Evolutionary conservation across 495 filamentous ascomycete species (phyloP).

Genomic region (Daldinia childiae): DNA sequence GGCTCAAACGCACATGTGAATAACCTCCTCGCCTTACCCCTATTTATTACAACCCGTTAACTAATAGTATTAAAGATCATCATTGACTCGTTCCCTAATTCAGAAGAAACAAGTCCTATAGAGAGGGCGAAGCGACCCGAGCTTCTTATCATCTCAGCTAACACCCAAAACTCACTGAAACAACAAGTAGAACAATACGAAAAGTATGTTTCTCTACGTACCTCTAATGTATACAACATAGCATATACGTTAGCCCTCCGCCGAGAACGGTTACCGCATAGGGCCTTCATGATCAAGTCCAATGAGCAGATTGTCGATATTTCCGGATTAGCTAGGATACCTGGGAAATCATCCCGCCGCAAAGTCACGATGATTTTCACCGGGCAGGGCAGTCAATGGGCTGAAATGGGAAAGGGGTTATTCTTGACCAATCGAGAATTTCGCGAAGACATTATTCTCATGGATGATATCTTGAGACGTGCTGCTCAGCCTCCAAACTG

Average conservation of each 20-base stretch:
- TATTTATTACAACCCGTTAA: not conserved
- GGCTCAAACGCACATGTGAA: constrained; percentile 60
- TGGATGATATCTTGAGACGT: constrained; percentile 42
- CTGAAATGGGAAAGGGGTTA: constrained; percentile 60
- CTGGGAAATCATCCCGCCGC: constrained; percentile 12
- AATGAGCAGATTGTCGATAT: constrained; percentile 24
- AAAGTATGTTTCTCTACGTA: constrained; percentile 26
- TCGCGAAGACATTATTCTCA: constrained; percentile 33
- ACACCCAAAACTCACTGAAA: constrained; percentile 34
- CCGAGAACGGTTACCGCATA: constrained; percentile 43
- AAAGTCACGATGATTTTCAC: constrained; percentile 51
- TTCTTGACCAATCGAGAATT: constrained; percentile 39
- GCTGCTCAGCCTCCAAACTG: constrained; percentile 5
- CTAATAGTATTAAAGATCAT: not conserved
- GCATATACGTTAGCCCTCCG: constrained; percentile 49
- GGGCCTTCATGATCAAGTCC: constrained; percentile 40
- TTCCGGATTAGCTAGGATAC: constrained; percentile 9
- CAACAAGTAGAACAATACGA: constrained; percentile 26
- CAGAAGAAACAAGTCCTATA: not conserved
- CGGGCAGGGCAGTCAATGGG: constrained; percentile 58
- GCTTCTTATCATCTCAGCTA: constrained; percentile 41
- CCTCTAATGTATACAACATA: constrained; percentile 26
- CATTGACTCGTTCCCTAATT: not conserved
- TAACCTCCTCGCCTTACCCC: not conserved
- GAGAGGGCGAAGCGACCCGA: constrained; percentile 19